Base-by-base conservation (phyloP, 2,329 filamentous ascomycete genomes). In the Dactylellina leptospora region DNA sequence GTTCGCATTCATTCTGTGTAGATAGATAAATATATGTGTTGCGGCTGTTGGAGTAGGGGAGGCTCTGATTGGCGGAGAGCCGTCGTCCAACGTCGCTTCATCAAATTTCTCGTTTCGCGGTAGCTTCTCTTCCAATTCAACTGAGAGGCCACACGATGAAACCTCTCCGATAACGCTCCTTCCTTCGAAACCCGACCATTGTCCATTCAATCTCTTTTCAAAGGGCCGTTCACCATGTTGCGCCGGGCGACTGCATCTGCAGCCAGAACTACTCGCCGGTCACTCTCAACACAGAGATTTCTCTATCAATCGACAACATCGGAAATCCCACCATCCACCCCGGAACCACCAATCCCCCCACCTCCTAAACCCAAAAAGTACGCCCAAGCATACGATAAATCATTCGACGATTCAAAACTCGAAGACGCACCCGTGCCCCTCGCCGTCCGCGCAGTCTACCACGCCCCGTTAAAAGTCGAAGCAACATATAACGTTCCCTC, bases 361-460 rank as follows among this genome's bases (percentile, higher is more conserved):
- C 11, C 42, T 22, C 16, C 53, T 44, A 5, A 40, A 38, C 23
- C 11, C 4, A 22, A n/a, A n/a, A 71, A 62, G 40, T 54, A 27
- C 20, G 68, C 48, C 27, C 53, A 42, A 50, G 59, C 30, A n/a
- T 72, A 72, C 59, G 53, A 72, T 11, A 63, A 63, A 47, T 23
- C 56, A 8, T 64, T 64, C 59, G 4, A 53, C 13, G 68, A 64
- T 11, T 9, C 28, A 28, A 28, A 60, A 4, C 27, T 60, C 23
- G 11, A 56, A 9, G 70, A 75, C 6, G 76, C 82, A 62, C 88
- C 91, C 74, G 83, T 90, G 38, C 93, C 93, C 36, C 87, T 91
- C 77, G 86, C 88, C 74, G 87, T 97, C 27, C 90, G 96, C 82
- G 91, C 93, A 36, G 83, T 96, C 45, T 95, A 96, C 81, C 85